Base-by-base conservation (phyloP, 169 alveolate species). In the Perkinsus chesapeaki region DNA sequence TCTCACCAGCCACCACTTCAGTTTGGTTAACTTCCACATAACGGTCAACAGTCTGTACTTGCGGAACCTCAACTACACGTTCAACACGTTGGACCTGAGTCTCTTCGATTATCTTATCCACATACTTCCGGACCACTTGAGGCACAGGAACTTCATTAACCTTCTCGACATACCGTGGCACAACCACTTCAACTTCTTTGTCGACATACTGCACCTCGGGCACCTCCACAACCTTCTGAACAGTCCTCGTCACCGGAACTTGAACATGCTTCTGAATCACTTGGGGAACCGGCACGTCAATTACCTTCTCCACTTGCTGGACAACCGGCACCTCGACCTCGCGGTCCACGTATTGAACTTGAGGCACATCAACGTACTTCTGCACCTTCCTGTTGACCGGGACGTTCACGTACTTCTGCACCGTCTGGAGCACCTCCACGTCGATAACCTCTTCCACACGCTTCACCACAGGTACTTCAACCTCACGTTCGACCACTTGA, bases 61-160 rank as follows among this genome's bases (percentile, higher is more conserved):
- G 97, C 36, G 98, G 98, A 9, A 96, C 98, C 92, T 96, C 98
- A 37, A 96, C 98, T 39, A 95, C 95, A 95, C 95, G 96, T 94
- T 96, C 98, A 43, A 96, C 96, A 93, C 95, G 95, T 92, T 96
- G 95, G 92, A 96, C 95, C 95, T 96, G 98, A 39, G 98, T 97
- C n/a, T 96, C 98, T 95, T 96, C 98, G 91, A 96, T 94, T 94
- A 96, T 96, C 95, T 96, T 96, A 93, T 96, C 98, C 92, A 96
- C 96, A 94, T 96, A 96, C 23, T 60, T 60, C 82, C 82, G 82
- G 43, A 95, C 94, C 48, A 96, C 95, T 60, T 60, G 82, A 60
- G 82, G 82, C 92, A 73, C 95, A 39, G 97, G 97, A 47, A 96
- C 97, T 94, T 96, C 96, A 92, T 95, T 96, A 73, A 95, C 97